Base-by-base conservation (phyloP, 225 moss, liverwort and hornwort genomes). In the Takakia lepidozioides region DNA sequence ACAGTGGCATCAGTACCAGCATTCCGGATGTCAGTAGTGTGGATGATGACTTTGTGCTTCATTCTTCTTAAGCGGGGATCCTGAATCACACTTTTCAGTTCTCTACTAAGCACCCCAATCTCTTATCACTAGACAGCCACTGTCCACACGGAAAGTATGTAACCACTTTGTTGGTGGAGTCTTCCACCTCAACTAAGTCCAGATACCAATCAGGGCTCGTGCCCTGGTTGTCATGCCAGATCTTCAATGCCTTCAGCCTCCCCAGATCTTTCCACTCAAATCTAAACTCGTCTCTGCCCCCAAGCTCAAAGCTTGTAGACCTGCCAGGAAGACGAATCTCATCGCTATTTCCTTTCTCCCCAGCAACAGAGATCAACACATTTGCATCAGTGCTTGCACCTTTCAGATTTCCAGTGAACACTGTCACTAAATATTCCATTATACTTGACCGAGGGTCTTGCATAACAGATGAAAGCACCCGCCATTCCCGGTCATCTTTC, bases 331-430 rank as follows among this genome's bases (percentile, higher is more conserved):
- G 25, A 25, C 21, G 24, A 21, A 46, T 25, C 7, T 46, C 45
- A 25, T 25, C 9, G 19, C 45, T 46, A 25, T 22, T 7, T 25
- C 45, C 25, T 15, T 25, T 11, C 19, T 46, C 45, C 14, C 45
- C 45, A 15, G 45, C 8, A 13, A 46, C 19, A 25, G 45, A 46
- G 7, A 46, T 46, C 9, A 9, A 21, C 2, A 46, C 19, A 4
- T 46, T 46, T 22, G 45, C 45, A 46, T 46, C 45, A 22, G 45
- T 25, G 45, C 45, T 46, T 9, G 45, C 45, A 13, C 45, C 45
- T 25, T 46, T 46, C 24, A 46, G 14, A 23, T 46, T 46, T 3
- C 45, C 45, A 2, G 45, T 46, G 19, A 22, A 15, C 3, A 46
- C 21, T 25, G 19, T 46, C 22, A 46, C 45, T 25, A 23, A 13